Evolutionary conservation across 257 asterid genomes (phyloP).

Genomic region (Scutellaria minor): DNA sequence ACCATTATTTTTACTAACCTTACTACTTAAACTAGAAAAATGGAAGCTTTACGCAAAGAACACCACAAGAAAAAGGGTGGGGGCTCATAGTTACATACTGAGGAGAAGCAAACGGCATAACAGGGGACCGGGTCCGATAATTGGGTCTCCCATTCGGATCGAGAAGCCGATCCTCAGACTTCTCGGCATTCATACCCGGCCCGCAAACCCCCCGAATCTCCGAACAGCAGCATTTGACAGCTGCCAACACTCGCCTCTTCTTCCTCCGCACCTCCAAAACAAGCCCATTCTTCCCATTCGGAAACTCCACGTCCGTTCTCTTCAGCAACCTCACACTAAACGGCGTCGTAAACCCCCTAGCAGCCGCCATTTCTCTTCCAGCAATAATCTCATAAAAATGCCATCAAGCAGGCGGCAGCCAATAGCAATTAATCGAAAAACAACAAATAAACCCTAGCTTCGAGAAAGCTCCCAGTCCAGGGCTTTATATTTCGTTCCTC

Average conservation of each 20-base stretch:
- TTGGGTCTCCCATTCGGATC: slow-evolving; percentile 50
- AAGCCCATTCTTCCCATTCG: slow-evolving; percentile 35
- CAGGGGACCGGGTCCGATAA: slow-evolving; percentile 50
- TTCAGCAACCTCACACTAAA: slow-evolving; percentile 40
- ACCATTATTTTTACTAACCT: neutral
- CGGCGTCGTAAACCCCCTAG: slow-evolving; percentile 61
- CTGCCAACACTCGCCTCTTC: slow-evolving; percentile 51
- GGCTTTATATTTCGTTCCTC: neutral
- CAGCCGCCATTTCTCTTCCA: slow-evolving; percentile 52
- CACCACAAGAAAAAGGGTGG: neutral
- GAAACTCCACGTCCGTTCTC: slow-evolving; percentile 44
- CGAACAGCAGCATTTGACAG: slow-evolving; percentile 58
- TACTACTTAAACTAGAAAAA: slow-evolving; percentile 6
- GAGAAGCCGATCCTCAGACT: slow-evolving; percentile 53
- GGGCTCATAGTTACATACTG: slow-evolving; percentile 54
- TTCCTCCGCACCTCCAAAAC: slow-evolving; percentile 49
- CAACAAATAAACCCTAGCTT: slow-evolving; percentile 43
- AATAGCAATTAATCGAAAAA: neutral
- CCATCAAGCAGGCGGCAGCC: slow-evolving; percentile 29
- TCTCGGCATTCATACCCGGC: slow-evolving; percentile 54
- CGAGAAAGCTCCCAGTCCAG: slow-evolving; percentile 6
- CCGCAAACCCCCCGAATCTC: slow-evolving; percentile 51
- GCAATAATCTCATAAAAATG: slow-evolving; percentile 30
- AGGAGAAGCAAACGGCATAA: slow-evolving; percentile 68
- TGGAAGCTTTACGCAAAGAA: slow-evolving; percentile 18